Evolutionary conservation across 140 eudicot genomes (phyloP).

Genomic region (Cichorium intybus): DNA sequence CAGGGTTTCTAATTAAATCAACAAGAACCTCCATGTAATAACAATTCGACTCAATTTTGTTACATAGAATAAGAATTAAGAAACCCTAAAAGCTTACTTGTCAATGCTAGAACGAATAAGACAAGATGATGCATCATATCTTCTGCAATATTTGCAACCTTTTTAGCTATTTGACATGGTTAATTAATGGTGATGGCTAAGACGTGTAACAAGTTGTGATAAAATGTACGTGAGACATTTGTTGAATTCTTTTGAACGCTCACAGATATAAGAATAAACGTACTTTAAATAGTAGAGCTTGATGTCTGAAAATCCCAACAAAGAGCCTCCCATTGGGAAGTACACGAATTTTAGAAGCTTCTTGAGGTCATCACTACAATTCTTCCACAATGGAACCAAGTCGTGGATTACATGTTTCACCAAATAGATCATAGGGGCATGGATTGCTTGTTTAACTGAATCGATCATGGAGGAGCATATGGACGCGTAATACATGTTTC

Average conservation of each 20-base stretch:
- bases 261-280: constrained; percentile 17
- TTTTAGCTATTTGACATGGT: constrained; percentile 90
- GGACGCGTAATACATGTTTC: too few species aligned
- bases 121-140: constrained; percentile 84
- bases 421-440: too few species aligned
- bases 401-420: too few species aligned
- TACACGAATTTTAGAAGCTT: constrained; percentile 61
- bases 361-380: constrained; percentile 62
- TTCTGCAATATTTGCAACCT: constrained; percentile 74
- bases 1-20: constrained; percentile 84
- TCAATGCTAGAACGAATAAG: constrained; percentile 74
- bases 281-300: constrained; percentile 87
- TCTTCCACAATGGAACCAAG: constrained; percentile 62
- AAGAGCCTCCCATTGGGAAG: constrained; percentile 83
- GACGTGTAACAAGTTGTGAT: constrained; percentile 45
- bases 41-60: too few species aligned
- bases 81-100: too few species aligned
- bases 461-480: too few species aligned
- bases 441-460: too few species aligned
- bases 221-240: not conserved
- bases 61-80: too few species aligned
- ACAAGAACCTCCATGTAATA: constrained; percentile 73
- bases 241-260: not conserved
- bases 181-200: constrained; percentile 73
- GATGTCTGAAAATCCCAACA: constrained; percentile 87